Conservation (phyloP, 2,329 filamentous ascomycete genomes). For the Hawksworthiomyces lignivorus region DNA sequence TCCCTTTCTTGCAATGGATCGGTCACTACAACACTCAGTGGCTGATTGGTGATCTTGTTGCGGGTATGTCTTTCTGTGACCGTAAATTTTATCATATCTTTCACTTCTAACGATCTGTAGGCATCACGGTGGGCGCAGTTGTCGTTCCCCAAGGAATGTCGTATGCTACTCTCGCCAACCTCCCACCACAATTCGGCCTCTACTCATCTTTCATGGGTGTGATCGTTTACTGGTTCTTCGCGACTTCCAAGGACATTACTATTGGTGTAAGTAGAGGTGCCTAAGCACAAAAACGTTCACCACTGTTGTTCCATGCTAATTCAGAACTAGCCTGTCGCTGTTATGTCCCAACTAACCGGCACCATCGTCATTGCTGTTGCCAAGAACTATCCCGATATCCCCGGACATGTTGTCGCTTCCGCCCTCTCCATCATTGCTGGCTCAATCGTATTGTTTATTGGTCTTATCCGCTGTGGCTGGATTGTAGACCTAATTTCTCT, state of each 20-base stretch:
- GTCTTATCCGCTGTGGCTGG: constrained; percentile 74
- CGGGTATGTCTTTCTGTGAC: constrained; percentile 47
- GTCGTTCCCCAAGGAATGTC: constrained; percentile 98
- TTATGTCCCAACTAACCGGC: constrained; percentile 86
- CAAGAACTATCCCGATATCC: constrained; percentile 47
- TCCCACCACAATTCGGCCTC: constrained; percentile 77
- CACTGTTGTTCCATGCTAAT: no score
- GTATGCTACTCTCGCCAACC: constrained; percentile 74
- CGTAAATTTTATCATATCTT: neutral
- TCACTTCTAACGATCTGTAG: constrained; percentile 18
- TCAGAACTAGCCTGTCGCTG: constrained; percentile 59
- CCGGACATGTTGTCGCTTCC: constrained; percentile 63
- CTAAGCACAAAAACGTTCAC: no score
- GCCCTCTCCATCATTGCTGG: constrained; percentile 72
- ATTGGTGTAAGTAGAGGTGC: constrained; percentile 69
- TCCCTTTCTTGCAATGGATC: constrained; percentile 90
- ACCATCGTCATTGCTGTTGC: constrained; percentile 64
- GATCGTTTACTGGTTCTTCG: constrained; percentile 93
- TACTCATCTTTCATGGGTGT: constrained; percentile 97
- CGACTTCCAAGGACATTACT: constrained; percentile 96
- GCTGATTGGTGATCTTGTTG: constrained; percentile 81
- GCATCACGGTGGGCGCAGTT: constrained; percentile 50
- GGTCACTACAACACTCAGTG: constrained; percentile 80
- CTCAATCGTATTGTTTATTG: constrained; percentile 68
- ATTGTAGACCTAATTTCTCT: constrained; percentile 91